Conservation (phyloP, 495 filamentous ascomycete species). For the Gamarada debralockiae region DNA sequence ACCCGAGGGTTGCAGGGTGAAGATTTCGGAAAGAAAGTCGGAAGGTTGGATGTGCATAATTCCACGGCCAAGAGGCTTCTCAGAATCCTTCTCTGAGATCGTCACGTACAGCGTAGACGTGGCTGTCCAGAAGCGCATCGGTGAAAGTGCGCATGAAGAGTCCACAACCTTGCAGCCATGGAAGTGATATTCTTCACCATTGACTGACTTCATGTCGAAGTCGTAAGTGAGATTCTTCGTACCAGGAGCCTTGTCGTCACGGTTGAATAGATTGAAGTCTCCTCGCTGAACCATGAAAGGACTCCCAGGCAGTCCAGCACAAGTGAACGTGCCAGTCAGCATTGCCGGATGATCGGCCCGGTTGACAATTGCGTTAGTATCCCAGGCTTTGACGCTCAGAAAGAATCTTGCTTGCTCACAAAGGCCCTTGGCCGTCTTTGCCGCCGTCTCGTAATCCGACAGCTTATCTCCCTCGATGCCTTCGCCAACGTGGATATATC, state of each 20-base stretch:
- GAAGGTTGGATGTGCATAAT: conserved; percentile 52
- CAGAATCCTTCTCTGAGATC: conserved; percentile 33
- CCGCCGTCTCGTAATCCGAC: conserved; percentile 52
- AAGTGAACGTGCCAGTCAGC: conserved; percentile 61
- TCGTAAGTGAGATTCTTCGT: conserved; percentile 58
- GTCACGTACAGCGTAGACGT: conserved; percentile 61
- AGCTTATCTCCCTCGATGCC: conserved; percentile 38
- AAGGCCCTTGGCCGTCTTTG: conserved; percentile 44
- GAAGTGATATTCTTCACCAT: conserved; percentile 49
- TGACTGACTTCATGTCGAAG: conserved; percentile 52
- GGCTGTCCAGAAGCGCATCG: conserved; percentile 53
- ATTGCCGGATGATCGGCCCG: conserved; percentile 48
- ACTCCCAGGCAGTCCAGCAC: conserved; percentile 47
- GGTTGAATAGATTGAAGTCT: conserved; percentile 54
- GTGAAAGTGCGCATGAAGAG: conserved; percentile 50
- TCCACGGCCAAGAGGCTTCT: conserved; percentile 48
- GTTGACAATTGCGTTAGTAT: conserved; percentile 35
- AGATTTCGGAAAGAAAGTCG: conserved; percentile 55
- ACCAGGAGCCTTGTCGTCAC: conserved; percentile 48
- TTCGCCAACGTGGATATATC: conserved; percentile 50
- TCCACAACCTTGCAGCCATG: conserved; percentile 61
- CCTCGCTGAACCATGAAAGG: conserved; percentile 59
- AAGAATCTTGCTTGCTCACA: conserved; percentile 57
- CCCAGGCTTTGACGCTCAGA: conserved; percentile 53
- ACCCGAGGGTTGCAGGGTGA: conserved; percentile 49